Evolutionary conservation across 163 green algal species (phyloP).

Genomic region (Chlorella variabilis): DNA sequence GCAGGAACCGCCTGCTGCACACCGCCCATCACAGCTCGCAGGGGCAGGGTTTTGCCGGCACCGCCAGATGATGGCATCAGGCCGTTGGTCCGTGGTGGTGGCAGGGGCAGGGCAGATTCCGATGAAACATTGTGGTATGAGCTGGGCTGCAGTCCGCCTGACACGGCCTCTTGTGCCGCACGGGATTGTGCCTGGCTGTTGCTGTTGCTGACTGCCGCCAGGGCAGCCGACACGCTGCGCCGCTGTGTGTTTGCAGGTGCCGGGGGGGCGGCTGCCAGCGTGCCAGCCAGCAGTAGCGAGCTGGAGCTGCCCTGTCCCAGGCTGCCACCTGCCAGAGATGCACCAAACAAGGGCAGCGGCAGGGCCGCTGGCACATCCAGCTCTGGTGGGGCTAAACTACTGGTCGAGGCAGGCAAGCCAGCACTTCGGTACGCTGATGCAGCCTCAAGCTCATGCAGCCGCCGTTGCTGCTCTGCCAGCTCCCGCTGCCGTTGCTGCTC

Average conservation of each 20-base stretch:
- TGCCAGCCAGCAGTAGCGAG: background rate
- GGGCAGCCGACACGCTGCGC: conserved; percentile 19
- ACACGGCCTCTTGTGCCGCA: too few relatives aligned
- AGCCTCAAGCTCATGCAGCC: background rate
- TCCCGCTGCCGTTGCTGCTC: background rate
- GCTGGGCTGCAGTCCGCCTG: background rate
- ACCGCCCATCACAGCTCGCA: background rate
- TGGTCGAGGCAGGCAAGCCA: too few relatives aligned
- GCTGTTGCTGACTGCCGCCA: conserved; percentile 22
- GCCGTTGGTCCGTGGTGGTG: background rate
- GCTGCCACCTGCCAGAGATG: background rate
- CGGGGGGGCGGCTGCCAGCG: background rate
- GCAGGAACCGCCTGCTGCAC: background rate
- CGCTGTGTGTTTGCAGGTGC: background rate
- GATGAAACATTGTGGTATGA: background rate
- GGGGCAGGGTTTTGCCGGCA: background rate
- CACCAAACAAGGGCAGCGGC: background rate
- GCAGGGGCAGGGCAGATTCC: background rate
- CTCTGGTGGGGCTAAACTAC: too few relatives aligned
- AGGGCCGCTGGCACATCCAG: too few relatives aligned
- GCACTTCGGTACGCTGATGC: too few relatives aligned
- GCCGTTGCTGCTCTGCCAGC: background rate
- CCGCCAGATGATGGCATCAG: background rate
- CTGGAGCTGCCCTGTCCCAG: background rate
- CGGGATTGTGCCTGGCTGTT: background rate